phyloP scores from a whole-genome alignment of 1,284 basidiomycete species.

The Fomitopsis schrenkii region DNA sequence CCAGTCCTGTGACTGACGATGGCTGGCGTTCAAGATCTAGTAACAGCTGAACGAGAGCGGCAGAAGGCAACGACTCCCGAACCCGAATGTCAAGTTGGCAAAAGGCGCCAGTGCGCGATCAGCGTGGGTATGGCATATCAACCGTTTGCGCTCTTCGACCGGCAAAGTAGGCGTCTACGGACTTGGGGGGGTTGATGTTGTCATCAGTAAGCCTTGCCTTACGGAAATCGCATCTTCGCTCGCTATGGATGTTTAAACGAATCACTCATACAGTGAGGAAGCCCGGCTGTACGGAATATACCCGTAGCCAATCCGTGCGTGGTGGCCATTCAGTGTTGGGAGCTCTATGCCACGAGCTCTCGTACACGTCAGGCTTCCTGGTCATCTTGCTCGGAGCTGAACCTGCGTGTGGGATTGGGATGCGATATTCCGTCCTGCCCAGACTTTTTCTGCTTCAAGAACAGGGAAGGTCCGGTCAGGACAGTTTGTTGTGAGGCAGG shows the following conservation, averaged over 20 bases:
- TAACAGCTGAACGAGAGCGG: slow-evolving; percentile 28
- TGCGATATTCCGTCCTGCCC: not conserved
- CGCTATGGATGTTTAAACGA: slow-evolving; percentile 1
- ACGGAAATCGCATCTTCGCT: not conserved
- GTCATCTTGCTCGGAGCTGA: not conserved
- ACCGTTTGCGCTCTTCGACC: slow-evolving; percentile 18
- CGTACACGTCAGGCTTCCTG: not conserved
- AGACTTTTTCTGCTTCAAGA: not conserved
- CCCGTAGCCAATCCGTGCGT: not conserved
- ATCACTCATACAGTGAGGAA: not conserved
- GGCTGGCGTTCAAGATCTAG: slow-evolving; percentile 31
- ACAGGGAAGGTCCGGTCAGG: not conserved
- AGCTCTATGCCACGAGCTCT: not conserved
- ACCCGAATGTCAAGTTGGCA: slow-evolving; percentile 26
- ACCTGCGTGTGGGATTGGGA: not conserved
- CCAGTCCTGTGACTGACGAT: slow-evolving; percentile 22
- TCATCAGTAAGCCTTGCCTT: slow-evolving; percentile 5
- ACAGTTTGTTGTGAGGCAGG: not conserved
- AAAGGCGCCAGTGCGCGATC: slow-evolving; percentile 21
- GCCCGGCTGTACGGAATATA: not conserved
- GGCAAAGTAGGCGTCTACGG: slow-evolving; percentile 1
- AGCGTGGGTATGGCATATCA: slow-evolving; percentile 19
- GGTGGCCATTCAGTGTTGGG: not conserved
- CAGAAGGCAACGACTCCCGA: slow-evolving; percentile 20
- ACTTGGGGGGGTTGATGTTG: slow-evolving; percentile 4